Conservation (phyloP, 1,284 basidiomycete species). For the Heterobasidion parviporum region DNA sequence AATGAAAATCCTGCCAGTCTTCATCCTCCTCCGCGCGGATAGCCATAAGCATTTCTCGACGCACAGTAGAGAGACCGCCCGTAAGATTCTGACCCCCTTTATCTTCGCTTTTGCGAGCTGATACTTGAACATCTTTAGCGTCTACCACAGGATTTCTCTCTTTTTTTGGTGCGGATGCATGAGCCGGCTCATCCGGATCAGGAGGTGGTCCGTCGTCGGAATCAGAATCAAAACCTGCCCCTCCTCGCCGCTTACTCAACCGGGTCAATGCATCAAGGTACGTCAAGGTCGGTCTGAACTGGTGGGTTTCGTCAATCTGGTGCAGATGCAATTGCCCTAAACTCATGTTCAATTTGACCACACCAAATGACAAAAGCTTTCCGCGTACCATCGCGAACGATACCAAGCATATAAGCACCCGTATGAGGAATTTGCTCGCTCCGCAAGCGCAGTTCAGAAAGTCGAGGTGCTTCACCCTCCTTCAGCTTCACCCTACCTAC, state of each 20-base stretch:
- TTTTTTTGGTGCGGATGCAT: constrained; percentile 39
- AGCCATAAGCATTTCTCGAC: constrained; percentile 65
- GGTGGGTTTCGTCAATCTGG: constrained; percentile 67
- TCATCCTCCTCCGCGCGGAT: constrained; percentile 71
- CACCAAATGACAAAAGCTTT: not conserved
- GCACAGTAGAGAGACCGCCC: constrained; percentile 48
- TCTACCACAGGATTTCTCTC: constrained; percentile 45
- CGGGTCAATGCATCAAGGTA: constrained; percentile 66
- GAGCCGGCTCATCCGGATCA: constrained; percentile 63
- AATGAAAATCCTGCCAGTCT: constrained; percentile 55
- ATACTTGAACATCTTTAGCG: constrained; percentile 67
- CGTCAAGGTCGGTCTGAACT: constrained; percentile 70
- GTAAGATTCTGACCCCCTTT: constrained; percentile 32
- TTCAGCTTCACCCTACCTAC: constrained; percentile 33
- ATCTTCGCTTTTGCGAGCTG: constrained; percentile 61
- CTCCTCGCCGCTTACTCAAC: constrained; percentile 43
- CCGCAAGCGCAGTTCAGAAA: constrained; percentile 60
- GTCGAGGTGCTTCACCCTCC: constrained; percentile 46
- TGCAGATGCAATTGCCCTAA: constrained; percentile 70
- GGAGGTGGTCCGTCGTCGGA: constrained; percentile 72
- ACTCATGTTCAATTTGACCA: not conserved
- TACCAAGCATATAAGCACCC: constrained; percentile 63
- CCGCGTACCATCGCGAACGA: constrained; percentile 60
- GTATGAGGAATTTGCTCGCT: constrained; percentile 62
- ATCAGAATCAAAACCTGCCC: constrained; percentile 55